Evolutionary conservation across 805 yeast genomes (phyloP).

Genomic region (Wickerhamomyces bovis): DNA sequence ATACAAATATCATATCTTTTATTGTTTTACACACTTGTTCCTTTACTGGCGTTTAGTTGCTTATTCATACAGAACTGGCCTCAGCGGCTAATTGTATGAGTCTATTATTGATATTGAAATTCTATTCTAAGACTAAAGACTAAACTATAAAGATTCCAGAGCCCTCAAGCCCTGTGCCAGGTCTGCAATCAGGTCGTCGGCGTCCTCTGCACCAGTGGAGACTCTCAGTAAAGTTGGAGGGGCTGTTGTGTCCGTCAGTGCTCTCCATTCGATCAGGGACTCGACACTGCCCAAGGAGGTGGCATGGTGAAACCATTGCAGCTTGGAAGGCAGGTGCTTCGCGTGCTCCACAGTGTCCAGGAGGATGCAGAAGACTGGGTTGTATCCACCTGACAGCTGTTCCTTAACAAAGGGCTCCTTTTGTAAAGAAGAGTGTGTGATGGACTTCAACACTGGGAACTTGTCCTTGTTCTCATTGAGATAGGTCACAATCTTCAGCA

Average conservation of each 20-base stretch:
- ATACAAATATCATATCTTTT: no score
- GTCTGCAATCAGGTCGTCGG: conserved; percentile 72
- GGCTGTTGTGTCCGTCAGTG: conserved; percentile 57
- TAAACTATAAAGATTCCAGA: not conserved
- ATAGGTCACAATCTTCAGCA: conserved; percentile 53
- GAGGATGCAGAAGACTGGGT: conserved; percentile 74
- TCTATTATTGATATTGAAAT: no score
- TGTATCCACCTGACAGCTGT: conserved; percentile 60
- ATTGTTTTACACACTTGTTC: no score
- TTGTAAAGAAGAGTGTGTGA: conserved; percentile 77
- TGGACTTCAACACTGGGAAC: conserved; percentile 42
- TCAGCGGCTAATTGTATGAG: no score
- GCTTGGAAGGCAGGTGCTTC: conserved; percentile 51
- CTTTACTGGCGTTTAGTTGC: no score
- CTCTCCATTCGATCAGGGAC: conserved; percentile 87
- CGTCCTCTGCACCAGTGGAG: conserved; percentile 75
- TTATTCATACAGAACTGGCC: no score
- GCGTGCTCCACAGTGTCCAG: conserved; percentile 50
- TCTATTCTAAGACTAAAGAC: no score
- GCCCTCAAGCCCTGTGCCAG: conserved; percentile 48
- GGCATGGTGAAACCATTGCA: conserved; percentile 79
- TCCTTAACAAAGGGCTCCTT: conserved; percentile 55
- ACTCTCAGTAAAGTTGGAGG: conserved; percentile 58
- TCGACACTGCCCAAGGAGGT: conserved; percentile 93
- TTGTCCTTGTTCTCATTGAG: conserved; percentile 43